Evolutionary conservation across 768 basidiomycete species (phyloP), one percentile per base, ranked within the genome.

Genomic region (Porphyrellus cyaneotinctus): DNA sequence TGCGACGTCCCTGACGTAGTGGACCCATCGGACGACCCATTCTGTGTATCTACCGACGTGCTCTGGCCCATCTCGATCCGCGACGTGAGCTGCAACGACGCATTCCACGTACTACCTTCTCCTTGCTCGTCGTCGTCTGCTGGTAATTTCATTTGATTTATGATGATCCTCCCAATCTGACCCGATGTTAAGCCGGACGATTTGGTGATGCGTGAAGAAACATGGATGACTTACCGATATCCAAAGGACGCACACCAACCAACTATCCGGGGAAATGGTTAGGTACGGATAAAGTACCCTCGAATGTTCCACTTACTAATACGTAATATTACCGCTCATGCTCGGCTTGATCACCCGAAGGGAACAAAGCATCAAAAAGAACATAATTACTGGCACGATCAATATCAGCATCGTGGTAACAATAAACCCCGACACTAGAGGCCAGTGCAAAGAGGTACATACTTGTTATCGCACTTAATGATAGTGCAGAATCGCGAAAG

Each of bases 201-300:
- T 24, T 24, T 30, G 23, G 23, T 20, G n/a, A 33, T 23, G 42
- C 14, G 17, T 15, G 28, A n/a, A 15, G 17, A 20, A 6, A 56
- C 61, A 20, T 5, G 17, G 14, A 36, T 17, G 8, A 58, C 63
- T 28, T 26, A 64, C 63, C 8, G 63, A 55, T 23, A 58, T 12
- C 54, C 60, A 64, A 18, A 64, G 56, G 18, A 51, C n/a, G 24
- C 37, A 51, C 14, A 62, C 49, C 4, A 64, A 45, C 62, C 62
- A 62, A 32, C 63, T 64, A 41, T n/a, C 15, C n/a, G 47, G 7
- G 42, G 2, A 17, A 33, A 32, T 5, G 4, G 26, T 47, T 7
- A 24, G 51, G 28, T 24, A 24, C 32, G 9, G 31, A 18, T 17
- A 43, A 13, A 37, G 12, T 23, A 10, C 30, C 15, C n/a, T 10